These are phyloP conservation scores for Parascedosporium putredinis DNA, from an alignment of 2,329 filamentous ascomycete genomes.

Conservation along the genomic window DNA sequence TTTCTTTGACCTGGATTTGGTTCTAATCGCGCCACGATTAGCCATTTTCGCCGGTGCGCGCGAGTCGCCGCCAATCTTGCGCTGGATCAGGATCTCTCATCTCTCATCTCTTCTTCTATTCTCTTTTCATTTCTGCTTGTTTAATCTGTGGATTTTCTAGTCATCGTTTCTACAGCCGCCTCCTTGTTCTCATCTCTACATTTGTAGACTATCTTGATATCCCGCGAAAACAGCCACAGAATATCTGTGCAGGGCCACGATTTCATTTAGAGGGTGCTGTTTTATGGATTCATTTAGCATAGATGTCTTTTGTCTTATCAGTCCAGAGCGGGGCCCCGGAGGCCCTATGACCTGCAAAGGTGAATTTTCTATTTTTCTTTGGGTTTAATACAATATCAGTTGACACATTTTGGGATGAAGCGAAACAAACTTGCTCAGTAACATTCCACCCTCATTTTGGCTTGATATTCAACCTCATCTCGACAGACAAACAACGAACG, in stretches of 20 bases:
- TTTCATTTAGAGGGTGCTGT: neutral
- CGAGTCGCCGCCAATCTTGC: neutral
- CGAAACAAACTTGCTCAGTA: no score
- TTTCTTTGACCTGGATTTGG: neutral
- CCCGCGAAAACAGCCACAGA: conserved; percentile 1
- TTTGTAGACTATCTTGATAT: conserved; percentile 1
- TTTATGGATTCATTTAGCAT: neutral
- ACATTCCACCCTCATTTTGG: no score
- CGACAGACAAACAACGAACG: no score
- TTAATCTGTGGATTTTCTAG: neutral
- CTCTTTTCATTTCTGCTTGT: neutral
- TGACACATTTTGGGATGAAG: no score
- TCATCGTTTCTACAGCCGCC: neutral
- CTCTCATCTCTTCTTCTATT: neutral
- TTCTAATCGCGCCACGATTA: neutral
- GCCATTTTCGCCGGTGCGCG: neutral
- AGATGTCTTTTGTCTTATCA: neutral
- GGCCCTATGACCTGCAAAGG: conserved; percentile 6
- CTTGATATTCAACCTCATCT: no score
- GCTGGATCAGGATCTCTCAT: neutral
- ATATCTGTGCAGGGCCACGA: conserved; percentile 1
- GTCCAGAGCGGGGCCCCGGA: conserved; percentile 1
- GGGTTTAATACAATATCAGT: no score
- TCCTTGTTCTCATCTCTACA: neutral
- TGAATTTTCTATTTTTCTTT: no score